Evolutionary conservation across 179 eudicot genomes (phyloP).

Genomic region (Actinidia arguta): DNA sequence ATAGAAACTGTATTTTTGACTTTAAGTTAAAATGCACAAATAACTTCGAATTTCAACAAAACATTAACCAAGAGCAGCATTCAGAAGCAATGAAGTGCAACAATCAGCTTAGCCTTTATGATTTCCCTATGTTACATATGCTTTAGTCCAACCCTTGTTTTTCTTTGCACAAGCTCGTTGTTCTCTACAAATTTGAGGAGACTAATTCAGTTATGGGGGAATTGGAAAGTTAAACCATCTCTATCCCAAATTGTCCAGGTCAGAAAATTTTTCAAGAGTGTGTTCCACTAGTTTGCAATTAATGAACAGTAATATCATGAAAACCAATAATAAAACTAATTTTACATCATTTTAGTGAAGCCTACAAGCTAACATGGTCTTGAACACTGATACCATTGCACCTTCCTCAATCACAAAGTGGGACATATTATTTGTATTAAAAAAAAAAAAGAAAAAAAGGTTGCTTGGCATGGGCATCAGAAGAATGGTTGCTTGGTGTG

Average conservation of each 20-base stretch:
- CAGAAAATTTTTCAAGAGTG: neutral
- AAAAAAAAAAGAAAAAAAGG: too few species aligned
- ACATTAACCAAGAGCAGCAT: conserved; percentile 1
- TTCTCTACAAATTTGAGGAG: neutral
- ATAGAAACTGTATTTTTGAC: neutral
- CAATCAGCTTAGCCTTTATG: neutral
- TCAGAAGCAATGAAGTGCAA: conserved; percentile 4
- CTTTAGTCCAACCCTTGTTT: neutral
- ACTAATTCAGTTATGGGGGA: neutral
- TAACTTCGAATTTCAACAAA: neutral
- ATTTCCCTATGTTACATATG: too few species aligned
- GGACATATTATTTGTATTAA: neutral
- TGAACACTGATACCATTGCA: neutral
- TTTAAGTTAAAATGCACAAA: neutral
- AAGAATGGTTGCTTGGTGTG: neutral
- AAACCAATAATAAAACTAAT: neutral
- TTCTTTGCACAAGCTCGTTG: neutral
- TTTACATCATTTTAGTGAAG: neutral
- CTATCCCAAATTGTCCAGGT: neutral
- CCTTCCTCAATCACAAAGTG: neutral
- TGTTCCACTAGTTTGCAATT: neutral
- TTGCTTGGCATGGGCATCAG: neutral
- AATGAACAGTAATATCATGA: neutral
- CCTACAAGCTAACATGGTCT: neutral
- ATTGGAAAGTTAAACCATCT: neutral